Evolutionary conservation across 768 basidiomycete genomes (phyloP).

Genomic region (Boletus subcaerulescens): DNA sequence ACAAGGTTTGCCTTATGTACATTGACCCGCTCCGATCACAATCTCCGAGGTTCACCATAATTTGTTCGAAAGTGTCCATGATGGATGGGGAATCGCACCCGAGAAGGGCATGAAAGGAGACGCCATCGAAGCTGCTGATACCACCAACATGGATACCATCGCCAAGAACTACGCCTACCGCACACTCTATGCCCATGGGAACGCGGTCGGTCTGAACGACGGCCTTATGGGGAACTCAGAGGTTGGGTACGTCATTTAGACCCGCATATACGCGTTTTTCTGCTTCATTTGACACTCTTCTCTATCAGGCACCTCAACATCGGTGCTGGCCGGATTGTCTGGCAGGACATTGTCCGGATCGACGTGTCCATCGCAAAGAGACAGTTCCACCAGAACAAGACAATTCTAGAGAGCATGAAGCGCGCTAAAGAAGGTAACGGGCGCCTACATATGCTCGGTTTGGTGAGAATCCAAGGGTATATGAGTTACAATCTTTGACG

Average conservation of each 20-base stretch:
- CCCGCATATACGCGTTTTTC: neutral
- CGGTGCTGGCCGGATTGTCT: conserved; percentile 91
- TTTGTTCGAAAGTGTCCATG: conserved; percentile 66
- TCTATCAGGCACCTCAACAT: conserved; percentile 83
- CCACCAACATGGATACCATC: conserved; percentile 88
- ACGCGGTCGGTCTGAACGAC: conserved; percentile 89
- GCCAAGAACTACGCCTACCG: conserved; percentile 71
- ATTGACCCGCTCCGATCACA: conserved; percentile 18
- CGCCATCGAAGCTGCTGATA: conserved; percentile 81
- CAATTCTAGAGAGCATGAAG: conserved; percentile 70
- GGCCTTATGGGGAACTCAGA: conserved; percentile 98
- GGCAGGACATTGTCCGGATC: conserved; percentile 97
- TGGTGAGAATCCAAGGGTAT: conserved; percentile 47
- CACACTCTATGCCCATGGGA: conserved; percentile 77
- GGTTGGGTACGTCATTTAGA: conserved; percentile 69
- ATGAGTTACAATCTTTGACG: conserved; percentile 1
- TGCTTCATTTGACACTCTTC: conserved; percentile 1
- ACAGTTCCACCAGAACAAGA: conserved; percentile 76
- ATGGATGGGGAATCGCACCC: conserved; percentile 88
- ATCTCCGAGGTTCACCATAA: neutral
- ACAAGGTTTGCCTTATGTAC: conserved; percentile 91
- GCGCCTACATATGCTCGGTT: conserved; percentile 82
- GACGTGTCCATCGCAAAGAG: conserved; percentile 88
- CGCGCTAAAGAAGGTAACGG: conserved; percentile 81
- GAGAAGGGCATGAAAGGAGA: conserved; percentile 75